Conservation (phyloP, 1,284 basidiomycete species). For the Papiliotrema nemorosa region DNA sequence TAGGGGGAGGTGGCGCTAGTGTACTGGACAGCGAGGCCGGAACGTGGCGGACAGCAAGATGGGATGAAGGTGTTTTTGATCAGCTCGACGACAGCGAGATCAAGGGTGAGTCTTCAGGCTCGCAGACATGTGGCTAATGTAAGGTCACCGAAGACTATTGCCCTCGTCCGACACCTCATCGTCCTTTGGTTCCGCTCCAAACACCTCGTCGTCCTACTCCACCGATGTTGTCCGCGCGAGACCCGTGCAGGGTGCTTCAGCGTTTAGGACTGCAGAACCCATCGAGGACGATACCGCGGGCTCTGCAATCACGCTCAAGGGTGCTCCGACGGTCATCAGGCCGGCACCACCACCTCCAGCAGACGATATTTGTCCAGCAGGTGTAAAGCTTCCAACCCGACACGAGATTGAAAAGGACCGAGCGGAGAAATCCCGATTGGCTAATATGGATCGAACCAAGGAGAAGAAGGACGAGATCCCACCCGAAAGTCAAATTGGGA, state of each 20-base stretch:
- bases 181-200: constrained; percentile 9
- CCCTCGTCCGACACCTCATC: constrained; percentile 18
- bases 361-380: no score
- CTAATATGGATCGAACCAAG: neutral
- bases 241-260: constrained; percentile 18
- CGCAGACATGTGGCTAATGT: neutral
- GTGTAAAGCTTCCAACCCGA: neutral
- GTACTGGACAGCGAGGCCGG: constrained; percentile 13
- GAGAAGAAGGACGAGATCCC: constrained; percentile 13
- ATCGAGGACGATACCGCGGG: constrained; percentile 8
- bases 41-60: constrained; percentile 45
- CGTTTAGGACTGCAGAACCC: constrained; percentile 12
- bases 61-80: constrained; percentile 32
- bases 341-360: neutral
- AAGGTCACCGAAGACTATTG: constrained; percentile 15
- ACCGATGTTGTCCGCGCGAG: constrained; percentile 8
- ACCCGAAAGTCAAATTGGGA: constrained; percentile 9
- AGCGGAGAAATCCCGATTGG: neutral
- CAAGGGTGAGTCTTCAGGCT: constrained; percentile 21
- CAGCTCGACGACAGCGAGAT: constrained; percentile 25
- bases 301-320: constrained; percentile 35
- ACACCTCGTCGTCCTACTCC: constrained; percentile 20
- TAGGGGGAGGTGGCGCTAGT: constrained; percentile 51
- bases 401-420: neutral
- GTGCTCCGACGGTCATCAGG: constrained; percentile 5